A percentile compares a stretch with the other conserved stretches of the same genome.
Evolutionary conservation across 805 yeast genomes (phyloP).

Genomic region (Yamadazyma akitaensis): DNA sequence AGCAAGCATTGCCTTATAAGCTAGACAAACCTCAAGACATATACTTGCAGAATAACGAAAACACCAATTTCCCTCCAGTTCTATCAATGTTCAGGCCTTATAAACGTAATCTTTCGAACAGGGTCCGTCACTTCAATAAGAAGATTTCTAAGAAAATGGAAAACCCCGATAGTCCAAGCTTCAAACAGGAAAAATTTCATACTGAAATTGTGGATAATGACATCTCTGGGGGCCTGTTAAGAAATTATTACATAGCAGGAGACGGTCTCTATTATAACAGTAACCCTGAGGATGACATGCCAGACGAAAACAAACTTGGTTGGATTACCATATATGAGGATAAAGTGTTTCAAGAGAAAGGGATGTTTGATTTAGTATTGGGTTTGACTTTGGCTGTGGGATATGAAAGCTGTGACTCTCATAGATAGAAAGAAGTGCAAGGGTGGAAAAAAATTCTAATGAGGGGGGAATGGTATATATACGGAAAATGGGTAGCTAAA

Average conservation of each 20-base stretch:
- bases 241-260: slow-evolving; percentile 42
- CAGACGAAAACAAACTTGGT: slow-evolving; percentile 57
- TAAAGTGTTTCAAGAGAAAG: slow-evolving; percentile 25
- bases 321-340: slow-evolving; percentile 64
- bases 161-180: not conserved
- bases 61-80: slow-evolving; percentile 23
- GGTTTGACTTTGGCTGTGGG: slow-evolving; percentile 55
- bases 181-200: slow-evolving; percentile 6
- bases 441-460: not conserved
- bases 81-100: slow-evolving; percentile 41
- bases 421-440: not conserved
- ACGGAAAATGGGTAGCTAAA: not conserved
- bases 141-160: slow-evolving; percentile 9
- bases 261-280: slow-evolving; percentile 49
- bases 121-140: slow-evolving; percentile 32
- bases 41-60: slow-evolving; percentile 20
- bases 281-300: slow-evolving; percentile 57
- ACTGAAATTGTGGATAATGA: slow-evolving; percentile 19
- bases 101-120: slow-evolving; percentile 36
- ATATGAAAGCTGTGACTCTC: slow-evolving; percentile 11
- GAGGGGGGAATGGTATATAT: not conserved
- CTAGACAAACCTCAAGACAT: slow-evolving; percentile 21
- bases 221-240: slow-evolving; percentile 21
- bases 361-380: slow-evolving; percentile 53
- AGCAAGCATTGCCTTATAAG: slow-evolving; percentile 10